Conservation (phyloP, 1,284 basidiomycete species). For the Mycosarcoma maydis region DNA sequence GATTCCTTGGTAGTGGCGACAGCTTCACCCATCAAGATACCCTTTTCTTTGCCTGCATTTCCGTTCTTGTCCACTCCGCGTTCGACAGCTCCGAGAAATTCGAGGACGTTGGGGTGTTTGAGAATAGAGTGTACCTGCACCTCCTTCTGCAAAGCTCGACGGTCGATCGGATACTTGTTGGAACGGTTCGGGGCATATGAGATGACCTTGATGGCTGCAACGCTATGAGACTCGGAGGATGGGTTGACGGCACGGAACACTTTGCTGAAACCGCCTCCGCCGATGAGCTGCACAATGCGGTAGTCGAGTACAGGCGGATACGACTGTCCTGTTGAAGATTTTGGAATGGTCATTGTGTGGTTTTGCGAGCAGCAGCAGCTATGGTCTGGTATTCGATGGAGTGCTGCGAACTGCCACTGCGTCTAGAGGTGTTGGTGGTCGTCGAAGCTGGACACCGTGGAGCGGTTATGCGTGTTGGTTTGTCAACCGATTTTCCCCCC, state of each 20-base stretch:
- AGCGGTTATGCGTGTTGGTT: background rate
- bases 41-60: constrained; percentile 40
- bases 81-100: constrained; percentile 77
- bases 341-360: constrained; percentile 50
- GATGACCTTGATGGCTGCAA: constrained; percentile 65
- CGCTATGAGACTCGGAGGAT: constrained; percentile 39
- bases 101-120: constrained; percentile 83
- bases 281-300: constrained; percentile 62
- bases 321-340: constrained; percentile 61
- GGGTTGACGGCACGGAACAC: constrained; percentile 64
- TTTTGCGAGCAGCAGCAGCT: background rate
- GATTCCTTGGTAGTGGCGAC: constrained; percentile 70
- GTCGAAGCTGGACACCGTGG: background rate
- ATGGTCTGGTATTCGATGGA: background rate
- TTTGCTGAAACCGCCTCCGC: constrained; percentile 64
- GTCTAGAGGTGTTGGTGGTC: background rate
- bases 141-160: constrained; percentile 76
- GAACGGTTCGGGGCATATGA: constrained; percentile 59
- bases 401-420: background rate
- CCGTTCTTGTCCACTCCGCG: constrained; percentile 42
- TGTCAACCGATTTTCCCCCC: too few species aligned
- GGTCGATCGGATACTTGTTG: constrained; percentile 61
- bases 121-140: constrained; percentile 87
- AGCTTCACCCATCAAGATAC: constrained; percentile 48
- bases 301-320: constrained; percentile 63